phyloP scores from a whole-genome alignment of 202 grass and related monocot species.

The Schoenoplectus tabernaemontani region DNA sequence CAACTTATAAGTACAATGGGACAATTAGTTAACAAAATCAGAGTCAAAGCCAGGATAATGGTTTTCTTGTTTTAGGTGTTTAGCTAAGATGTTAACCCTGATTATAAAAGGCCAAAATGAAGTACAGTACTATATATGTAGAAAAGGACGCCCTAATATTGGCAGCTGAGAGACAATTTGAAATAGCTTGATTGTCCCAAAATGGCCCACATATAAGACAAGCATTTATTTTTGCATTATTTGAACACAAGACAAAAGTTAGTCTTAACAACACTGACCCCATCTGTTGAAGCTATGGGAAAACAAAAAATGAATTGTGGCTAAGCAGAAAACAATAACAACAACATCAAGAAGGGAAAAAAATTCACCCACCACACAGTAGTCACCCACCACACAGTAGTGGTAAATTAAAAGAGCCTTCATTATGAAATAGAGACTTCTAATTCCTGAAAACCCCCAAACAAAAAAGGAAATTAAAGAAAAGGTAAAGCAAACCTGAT shows the following conservation, averaged over 20 bases:
- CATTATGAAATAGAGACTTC: background rate
- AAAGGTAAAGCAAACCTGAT: conserved; percentile 34
- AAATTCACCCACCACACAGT: too few species aligned
- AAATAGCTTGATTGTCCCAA: conserved; percentile 7
- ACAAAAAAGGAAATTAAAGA: conserved; percentile 5
- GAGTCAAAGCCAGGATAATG: background rate
- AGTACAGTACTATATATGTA: background rate
- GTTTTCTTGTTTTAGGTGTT: background rate
- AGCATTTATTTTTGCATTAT: background rate
- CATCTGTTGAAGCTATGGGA: background rate
- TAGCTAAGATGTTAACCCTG: background rate
- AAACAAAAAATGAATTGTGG: background rate
- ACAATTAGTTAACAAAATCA: background rate
- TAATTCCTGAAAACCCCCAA: background rate
- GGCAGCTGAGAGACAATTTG: background rate
- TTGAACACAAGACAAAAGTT: background rate
- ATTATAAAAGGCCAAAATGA: background rate
- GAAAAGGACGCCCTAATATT: background rate
- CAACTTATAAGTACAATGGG: background rate
- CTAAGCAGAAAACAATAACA: background rate
- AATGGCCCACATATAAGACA: background rate
- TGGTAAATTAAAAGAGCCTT: background rate
- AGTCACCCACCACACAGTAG: background rate
- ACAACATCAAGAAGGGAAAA: background rate
- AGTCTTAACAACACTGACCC: background rate